A percentile compares a stretch with the other conserved stretches of the same genome.
phyloP scores from a whole-genome alignment of 2,329 filamentous ascomycete species.

The Cytospora leucostoma region DNA sequence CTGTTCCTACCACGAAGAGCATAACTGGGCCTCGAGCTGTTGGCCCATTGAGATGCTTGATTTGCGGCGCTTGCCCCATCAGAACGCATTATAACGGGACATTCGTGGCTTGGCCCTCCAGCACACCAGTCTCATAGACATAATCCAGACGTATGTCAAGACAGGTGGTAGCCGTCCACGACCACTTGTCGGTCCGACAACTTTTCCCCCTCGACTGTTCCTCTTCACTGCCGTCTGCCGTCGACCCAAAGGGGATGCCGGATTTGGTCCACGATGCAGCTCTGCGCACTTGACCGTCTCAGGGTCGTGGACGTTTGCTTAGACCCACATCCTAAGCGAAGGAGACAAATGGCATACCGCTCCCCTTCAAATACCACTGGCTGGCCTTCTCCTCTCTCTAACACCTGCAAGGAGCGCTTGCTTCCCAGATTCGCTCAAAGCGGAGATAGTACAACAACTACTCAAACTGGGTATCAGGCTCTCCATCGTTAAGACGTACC shows the following conservation, averaged over 20 bases:
- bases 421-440: background rate
- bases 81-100: background rate
- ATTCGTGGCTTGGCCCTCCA: background rate
- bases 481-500: slow-evolving; percentile 46
- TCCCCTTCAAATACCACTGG: background rate
- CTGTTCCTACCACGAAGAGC: background rate
- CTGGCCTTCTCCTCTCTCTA: background rate
- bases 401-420: background rate
- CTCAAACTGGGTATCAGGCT: background rate
- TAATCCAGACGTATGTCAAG: background rate
- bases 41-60: background rate
- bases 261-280: background rate
- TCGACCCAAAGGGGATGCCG: too few relatives aligned
- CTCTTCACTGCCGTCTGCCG: background rate
- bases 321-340: background rate
- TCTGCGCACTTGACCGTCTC: background rate
- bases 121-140: background rate
- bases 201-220: too few relatives aligned
- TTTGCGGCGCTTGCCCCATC: background rate
- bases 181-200: background rate
- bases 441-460: background rate
- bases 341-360: background rate
- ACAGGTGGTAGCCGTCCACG: background rate
- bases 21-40: background rate
- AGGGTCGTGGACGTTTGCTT: background rate